These are phyloP conservation scores for Pluteus cervinus DNA, from an alignment of 768 basidiomycete genomes.

Conservation along the genomic window DNA sequence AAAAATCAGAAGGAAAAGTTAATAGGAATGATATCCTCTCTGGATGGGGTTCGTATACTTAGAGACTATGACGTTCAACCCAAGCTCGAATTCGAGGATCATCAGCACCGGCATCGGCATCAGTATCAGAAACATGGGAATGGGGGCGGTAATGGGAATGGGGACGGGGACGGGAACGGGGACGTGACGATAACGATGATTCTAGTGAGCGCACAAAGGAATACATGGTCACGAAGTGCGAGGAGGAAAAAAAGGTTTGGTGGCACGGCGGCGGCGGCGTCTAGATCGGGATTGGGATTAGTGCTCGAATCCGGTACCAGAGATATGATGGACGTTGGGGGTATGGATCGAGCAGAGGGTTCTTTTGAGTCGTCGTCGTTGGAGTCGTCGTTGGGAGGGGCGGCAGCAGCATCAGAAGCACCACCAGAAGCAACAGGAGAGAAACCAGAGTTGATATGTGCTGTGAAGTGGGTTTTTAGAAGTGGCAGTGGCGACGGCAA, in stretches of 20 bases:
- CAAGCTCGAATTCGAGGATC: background rate
- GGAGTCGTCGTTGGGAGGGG: background rate
- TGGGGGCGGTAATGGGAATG: background rate
- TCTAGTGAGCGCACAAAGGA: conserved; percentile 8
- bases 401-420: background rate
- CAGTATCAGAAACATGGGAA: background rate
- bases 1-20: too few species aligned
- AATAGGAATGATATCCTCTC: too few species aligned
- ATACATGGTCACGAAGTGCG: conserved; percentile 10
- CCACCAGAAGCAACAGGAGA: background rate
- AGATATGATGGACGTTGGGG: too few species aligned
- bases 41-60: too few species aligned
- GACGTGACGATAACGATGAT: background rate
- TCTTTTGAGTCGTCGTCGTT: too few species aligned
- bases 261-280: too few species aligned
- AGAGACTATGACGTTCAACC: background rate
- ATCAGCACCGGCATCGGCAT: background rate
- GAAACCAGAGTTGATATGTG: background rate
- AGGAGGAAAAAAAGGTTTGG: too few species aligned
- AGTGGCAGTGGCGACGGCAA: conserved; percentile 16
- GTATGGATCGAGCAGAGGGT: too few species aligned
- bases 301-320: too few species aligned
- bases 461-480: conserved; percentile 12
- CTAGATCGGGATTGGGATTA: too few species aligned
- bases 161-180: background rate